Base-by-base conservation (phyloP, 2,329 filamentous ascomycete species). In the Huntiella savannae region DNA sequence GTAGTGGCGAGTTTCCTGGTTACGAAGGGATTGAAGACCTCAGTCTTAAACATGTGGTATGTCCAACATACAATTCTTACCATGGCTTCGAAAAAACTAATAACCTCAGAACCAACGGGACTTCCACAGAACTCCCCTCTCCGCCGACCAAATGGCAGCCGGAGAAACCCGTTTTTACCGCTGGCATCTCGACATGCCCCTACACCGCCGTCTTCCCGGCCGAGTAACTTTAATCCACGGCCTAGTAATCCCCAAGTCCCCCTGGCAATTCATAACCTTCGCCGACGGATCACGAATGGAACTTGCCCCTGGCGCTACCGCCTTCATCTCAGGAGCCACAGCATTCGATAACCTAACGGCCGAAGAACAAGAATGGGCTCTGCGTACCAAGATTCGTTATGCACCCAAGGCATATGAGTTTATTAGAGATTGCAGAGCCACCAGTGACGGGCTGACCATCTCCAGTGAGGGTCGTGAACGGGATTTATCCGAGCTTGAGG, bases 151-250 rank as follows among this genome's bases (percentile, higher is more conserved):
- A 37, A 42, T 49, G 44, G 48, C 43, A 10, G 48, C 34, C 12
- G 48, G 48, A 34, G 39, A 49, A 13, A 49, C 48, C 22, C 48
- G 48, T 13, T 49, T 49, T 19, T 49, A 49, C 16, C 43, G 48
- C 6, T 49, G 48, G 48, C 48, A 49, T 17, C 46, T 49, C 43
- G 48, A 49, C 13, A 49, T 49, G 48, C 48, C 48, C 7, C 17
- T 49, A 3, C 48, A 49, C 40, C 43, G 44, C 13, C 48, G 43
- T 12, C 40, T 49, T 13, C 48, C 48, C 3, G 48, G 48, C 40
- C 48, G 48, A 28, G 48, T 49, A 15, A 49, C 48, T 15, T 19
- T 49, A 13, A 49, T 49, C 19, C 48, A 49, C 8, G 48, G 48
- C 15, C 43, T 49, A 4, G 33, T 46, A 13, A 49, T 49, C 13